Evolutionary conservation across 768 basidiomycete genomes (phyloP).

Genomic region (Podaxis sp.): DNA sequence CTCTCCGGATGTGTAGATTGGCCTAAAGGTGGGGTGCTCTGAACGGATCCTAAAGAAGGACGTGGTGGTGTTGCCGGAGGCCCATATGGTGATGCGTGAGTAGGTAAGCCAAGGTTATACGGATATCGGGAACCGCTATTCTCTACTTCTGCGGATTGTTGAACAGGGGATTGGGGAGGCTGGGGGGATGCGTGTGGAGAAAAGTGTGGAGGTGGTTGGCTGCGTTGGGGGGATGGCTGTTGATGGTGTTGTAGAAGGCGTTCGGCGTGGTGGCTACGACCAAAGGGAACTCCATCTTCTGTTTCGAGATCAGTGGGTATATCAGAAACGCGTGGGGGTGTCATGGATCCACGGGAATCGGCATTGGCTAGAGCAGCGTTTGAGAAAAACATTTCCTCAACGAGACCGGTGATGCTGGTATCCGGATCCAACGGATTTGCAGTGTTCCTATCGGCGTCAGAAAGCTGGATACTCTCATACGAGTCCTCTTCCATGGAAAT

Average conservation of each 20-base stretch:
- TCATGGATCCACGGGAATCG: slow-evolving; percentile 25
- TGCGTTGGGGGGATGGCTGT: slow-evolving; percentile 31
- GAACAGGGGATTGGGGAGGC: slow-evolving; percentile 3
- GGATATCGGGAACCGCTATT: slow-evolving; percentile 23
- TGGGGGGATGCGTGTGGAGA: slow-evolving; percentile 29
- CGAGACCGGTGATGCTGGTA: slow-evolving; percentile 67
- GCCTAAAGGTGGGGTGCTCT: slow-evolving; percentile 38
- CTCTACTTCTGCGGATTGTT: slow-evolving; percentile 21
- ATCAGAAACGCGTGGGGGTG: slow-evolving; percentile 43
- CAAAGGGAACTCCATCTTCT: slow-evolving; percentile 64
- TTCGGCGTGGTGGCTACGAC: slow-evolving; percentile 61
- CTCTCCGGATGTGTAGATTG: slow-evolving; percentile 36
- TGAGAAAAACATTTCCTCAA: slow-evolving; percentile 64
- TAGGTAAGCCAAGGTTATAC: slow-evolving; percentile 30
- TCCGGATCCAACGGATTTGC: slow-evolving; percentile 44
- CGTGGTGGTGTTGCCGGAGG: slow-evolving; percentile 37
- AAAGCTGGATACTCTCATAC: slow-evolving; percentile 45
- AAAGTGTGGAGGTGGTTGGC: slow-evolving; percentile 30
- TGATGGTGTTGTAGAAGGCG: slow-evolving; percentile 47
- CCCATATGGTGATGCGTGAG: slow-evolving; percentile 32
- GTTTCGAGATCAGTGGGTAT: slow-evolving; percentile 59
- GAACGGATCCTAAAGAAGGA: slow-evolving; percentile 27
- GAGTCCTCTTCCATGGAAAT: slow-evolving; percentile 26
- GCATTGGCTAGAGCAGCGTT: slow-evolving; percentile 22
- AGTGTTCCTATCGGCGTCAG: slow-evolving; percentile 39